Percentiles rank a stretch among this genome's conserved stretches.
phyloP scores from a whole-genome alignment of 177 flowering plant genomes.

The Vitis hybrid region DNA sequence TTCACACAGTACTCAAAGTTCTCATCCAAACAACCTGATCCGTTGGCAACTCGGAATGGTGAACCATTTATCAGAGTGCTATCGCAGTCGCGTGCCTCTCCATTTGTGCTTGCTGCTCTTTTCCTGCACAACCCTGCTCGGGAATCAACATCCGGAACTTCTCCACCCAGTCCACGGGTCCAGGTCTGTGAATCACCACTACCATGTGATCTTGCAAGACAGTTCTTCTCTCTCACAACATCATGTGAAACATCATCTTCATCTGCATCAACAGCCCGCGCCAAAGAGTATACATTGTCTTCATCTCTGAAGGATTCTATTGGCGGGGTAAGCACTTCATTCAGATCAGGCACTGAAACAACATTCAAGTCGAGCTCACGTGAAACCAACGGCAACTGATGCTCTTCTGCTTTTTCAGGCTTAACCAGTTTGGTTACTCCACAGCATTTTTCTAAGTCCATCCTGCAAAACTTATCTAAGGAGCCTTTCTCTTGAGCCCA shows the following conservation, averaged over 20 bases:
- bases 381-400: slow-evolving; percentile 41
- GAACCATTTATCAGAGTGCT: slow-evolving; percentile 80
- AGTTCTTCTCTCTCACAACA: slow-evolving; percentile 40
- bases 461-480: slow-evolving; percentile 48
- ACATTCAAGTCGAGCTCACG: slow-evolving; percentile 83
- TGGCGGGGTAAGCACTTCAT: slow-evolving; percentile 80
- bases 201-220: slow-evolving; percentile 53
- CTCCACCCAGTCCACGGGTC: slow-evolving; percentile 36
- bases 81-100: slow-evolving; percentile 76
- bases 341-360: slow-evolving; percentile 88
- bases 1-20: slow-evolving; percentile 90
- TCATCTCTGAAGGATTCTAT: slow-evolving; percentile 72
- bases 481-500: slow-evolving; percentile 70
- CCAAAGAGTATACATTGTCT: slow-evolving; percentile 58
- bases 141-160: slow-evolving; percentile 68
- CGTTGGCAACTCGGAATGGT: slow-evolving; percentile 37
- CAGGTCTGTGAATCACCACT: slow-evolving; percentile 67
- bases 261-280: slow-evolving; percentile 54
- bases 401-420: slow-evolving; percentile 39
- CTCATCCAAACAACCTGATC: slow-evolving; percentile 56
- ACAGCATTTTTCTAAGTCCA: slow-evolving; percentile 44
- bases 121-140: slow-evolving; percentile 41
- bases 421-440: slow-evolving; percentile 31
- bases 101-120: slow-evolving; percentile 43
- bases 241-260: slow-evolving; percentile 69